Conservation (phyloP, 1,284 basidiomycete genomes). For the Cutaneotrichosporon spelunceum region DNA sequence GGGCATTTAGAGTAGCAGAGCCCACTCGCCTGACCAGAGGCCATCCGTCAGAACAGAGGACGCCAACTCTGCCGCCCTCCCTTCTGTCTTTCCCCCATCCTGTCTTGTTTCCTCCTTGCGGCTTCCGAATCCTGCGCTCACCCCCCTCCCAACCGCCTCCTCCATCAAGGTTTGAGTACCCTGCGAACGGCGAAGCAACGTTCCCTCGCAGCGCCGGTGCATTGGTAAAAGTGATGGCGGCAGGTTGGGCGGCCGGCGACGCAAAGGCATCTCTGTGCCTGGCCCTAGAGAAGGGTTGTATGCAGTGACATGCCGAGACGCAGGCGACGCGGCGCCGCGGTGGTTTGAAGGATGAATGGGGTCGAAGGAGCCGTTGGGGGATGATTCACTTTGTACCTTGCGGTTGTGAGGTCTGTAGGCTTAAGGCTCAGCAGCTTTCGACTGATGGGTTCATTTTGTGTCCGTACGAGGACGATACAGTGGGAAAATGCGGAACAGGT, state of each 20-base stretch:
- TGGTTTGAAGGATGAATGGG: no score
- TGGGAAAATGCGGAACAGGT: no score
- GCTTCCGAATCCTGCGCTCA: neutral
- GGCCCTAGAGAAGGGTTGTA: neutral
- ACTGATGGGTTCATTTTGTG: no score
- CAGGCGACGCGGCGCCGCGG: neutral
- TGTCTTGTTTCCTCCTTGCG: neutral
- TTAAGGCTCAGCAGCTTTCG: no score
- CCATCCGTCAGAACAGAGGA: neutral
- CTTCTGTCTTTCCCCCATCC: no score
- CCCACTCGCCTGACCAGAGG: neutral
- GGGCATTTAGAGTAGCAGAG: neutral
- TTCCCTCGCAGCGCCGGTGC: neutral
- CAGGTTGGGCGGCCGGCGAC: neutral
- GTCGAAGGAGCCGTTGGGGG: no score
- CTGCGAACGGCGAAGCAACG: neutral
- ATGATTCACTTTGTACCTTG: no score
- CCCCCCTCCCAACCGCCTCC: no score
- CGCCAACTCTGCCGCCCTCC: no score
- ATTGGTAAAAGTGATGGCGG: neutral
- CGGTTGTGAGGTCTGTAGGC: no score
- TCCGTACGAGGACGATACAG: no score
- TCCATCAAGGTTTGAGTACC: neutral
- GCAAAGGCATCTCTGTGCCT: neutral
- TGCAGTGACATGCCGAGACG: neutral